Percentiles rank a stretch among this genome's conserved stretches.
Conservation (phyloP, 805 yeast genomes). For the Debaryomyces prosopidis region DNA sequence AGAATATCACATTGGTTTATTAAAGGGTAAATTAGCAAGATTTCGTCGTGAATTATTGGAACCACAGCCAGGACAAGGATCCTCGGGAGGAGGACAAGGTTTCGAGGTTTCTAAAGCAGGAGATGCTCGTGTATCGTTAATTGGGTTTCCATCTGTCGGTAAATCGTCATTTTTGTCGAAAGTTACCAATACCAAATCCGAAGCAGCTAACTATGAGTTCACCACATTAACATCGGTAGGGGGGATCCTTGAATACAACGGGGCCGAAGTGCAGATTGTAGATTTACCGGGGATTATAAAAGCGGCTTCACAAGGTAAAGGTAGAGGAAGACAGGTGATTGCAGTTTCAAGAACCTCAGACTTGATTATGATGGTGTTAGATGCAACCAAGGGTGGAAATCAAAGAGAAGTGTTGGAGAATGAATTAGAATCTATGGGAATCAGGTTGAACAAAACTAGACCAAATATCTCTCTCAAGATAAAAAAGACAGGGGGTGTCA, state of each 20-base stretch:
- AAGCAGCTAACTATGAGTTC: conserved; percentile 92
- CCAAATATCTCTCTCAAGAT: conserved; percentile 80
- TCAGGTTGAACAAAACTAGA: conserved; percentile 74
- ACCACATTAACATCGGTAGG: conserved; percentile 97
- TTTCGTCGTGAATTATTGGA: conserved; percentile 88
- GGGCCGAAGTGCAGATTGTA: conserved; percentile 96
- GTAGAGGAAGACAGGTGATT: conserved; percentile 95
- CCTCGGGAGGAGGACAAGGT: conserved; percentile 78
- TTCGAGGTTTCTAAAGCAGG: conserved; percentile 95
- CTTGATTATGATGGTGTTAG: conserved; percentile 86
- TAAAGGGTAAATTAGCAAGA: conserved; percentile 93
- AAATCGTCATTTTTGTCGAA: conserved; percentile 87
- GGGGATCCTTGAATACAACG: conserved; percentile 91
- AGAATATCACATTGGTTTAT: conserved; percentile 90
- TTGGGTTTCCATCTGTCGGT: conserved; percentile 98
- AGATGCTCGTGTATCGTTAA: conserved; percentile 91
- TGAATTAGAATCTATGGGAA: conserved; percentile 93
- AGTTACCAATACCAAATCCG: conserved; percentile 91
- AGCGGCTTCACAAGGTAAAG: conserved; percentile 96
- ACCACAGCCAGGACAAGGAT: conserved; percentile 76
- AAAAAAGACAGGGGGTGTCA: conserved; percentile 91
- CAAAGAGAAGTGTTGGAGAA: conserved; percentile 84
- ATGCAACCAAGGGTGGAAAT: conserved; percentile 91
- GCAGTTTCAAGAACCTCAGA: conserved; percentile 96
- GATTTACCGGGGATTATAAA: conserved; percentile 96